Percentiles rank a stretch among this genome's conserved stretches.
phyloP scores from a whole-genome alignment of 306 rosid genomes.

The Lithocarpus polystachyus region DNA sequence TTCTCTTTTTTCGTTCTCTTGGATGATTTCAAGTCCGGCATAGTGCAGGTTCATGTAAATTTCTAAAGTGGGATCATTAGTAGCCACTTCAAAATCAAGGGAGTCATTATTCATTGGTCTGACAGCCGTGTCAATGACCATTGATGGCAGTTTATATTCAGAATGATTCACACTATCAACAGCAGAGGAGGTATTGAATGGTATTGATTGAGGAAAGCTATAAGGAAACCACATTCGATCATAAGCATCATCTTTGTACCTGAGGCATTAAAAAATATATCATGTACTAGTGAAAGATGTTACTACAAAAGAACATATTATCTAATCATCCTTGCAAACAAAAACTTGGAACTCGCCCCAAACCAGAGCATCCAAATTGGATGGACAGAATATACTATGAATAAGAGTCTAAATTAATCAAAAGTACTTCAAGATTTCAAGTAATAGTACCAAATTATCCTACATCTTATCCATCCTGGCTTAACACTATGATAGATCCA shows the following conservation, averaged over 20 bases:
- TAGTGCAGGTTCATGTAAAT: slow-evolving; percentile 45
- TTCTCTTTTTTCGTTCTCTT: slow-evolving; percentile 29
- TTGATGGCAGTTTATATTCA: slow-evolving; percentile 13
- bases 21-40: slow-evolving; percentile 42
- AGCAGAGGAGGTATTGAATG: slow-evolving; percentile 4
- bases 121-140: slow-evolving; percentile 35
- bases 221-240: slow-evolving; percentile 51
- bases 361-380: background rate
- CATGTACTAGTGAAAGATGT: background rate
- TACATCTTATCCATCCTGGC: no score
- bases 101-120: background rate
- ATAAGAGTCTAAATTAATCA: background rate
- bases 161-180: background rate
- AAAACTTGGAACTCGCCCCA: background rate
- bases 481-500: no score
- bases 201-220: background rate
- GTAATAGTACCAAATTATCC: background rate
- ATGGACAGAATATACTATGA: background rate
- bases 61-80: background rate
- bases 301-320: background rate
- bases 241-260: slow-evolving; percentile 33
- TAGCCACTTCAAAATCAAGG: background rate
- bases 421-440: background rate
- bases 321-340: background rate
- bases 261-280: background rate